Evolutionary conservation across 2,329 filamentous ascomycete species (phyloP), one percentile per base, ranked within the genome.

Genomic region (Rutstroemia sydowiana): DNA sequence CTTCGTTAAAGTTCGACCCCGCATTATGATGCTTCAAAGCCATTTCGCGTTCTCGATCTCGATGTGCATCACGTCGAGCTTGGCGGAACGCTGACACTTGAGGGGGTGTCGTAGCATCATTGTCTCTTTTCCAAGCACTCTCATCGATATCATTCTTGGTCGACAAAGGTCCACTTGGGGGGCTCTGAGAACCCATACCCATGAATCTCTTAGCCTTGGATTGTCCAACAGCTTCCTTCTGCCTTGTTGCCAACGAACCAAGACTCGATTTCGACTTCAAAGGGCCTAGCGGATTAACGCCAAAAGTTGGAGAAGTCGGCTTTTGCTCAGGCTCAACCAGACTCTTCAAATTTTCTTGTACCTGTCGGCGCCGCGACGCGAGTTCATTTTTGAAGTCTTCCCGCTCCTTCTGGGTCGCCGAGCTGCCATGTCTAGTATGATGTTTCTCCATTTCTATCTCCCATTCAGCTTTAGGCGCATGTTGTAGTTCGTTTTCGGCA

Each of bases 351-450:
- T 81, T 84, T 66, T 91, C 85, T 47, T 87, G 82, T 7, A 91
- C 84, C 1, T 84, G 78, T 28, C 79, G 79, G 50, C 85, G 81
- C 14, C 86, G 80, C 57, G 83, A 78, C 2, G 85, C 86, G 36
- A 91, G 75, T 61, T 89, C 84, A 48, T 76, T 81, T 16, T 84
- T 82, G 63, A 91, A 90, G 26, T 88, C 86, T 48, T 88, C 81
- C 4, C 77, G 75, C 48, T 84, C 81, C 26, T 74, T 71, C 42
- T 75, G 70, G 11, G 73, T 76, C 40, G 74, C 75, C 5, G 71
- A 73, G 61, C 75, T 78, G 45, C 68, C 68, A 51, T 72, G 68
- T 36, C 76, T 70, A 23, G 68, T 70, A 55, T 79, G 76, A 43
- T 59, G 60, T 14, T 23, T 46, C 32, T 59, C 56, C 23, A 63